These are phyloP conservation scores for Umbelopsis ramanniana DNA, from an alignment of 192 early-diverging fungal species.

Conservation along the genomic window DNA sequence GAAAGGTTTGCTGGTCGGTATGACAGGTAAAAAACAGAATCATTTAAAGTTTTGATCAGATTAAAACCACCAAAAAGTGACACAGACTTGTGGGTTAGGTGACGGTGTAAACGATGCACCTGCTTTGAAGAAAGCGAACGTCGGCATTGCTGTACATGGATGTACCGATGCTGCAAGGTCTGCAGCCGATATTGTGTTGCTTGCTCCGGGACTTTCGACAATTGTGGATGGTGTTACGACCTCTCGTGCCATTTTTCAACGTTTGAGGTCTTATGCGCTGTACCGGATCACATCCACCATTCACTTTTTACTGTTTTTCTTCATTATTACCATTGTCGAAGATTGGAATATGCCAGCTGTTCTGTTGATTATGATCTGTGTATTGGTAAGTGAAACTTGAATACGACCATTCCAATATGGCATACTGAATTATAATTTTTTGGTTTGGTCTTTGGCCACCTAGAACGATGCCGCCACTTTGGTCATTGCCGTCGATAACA, in stretches of 20 bases:
- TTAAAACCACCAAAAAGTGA: too few relatives aligned
- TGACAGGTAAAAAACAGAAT: constrained; percentile 82
- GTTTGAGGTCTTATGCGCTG: constrained; percentile 85
- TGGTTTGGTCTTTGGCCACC: not conserved
- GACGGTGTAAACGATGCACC: constrained; percentile 91
- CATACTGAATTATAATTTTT: not conserved
- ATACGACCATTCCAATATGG: not conserved
- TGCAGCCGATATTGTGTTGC: constrained; percentile 91
- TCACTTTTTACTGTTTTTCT: constrained; percentile 93
- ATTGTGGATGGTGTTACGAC: constrained; percentile 86
- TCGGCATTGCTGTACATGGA: constrained; percentile 92
- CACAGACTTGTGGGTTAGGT: not conserved
- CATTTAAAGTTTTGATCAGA: too few relatives aligned
- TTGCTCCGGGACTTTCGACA: constrained; percentile 81
- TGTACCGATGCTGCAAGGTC: constrained; percentile 92
- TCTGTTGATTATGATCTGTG: constrained; percentile 83
- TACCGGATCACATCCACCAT: constrained; percentile 92
- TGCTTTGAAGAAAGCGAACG: constrained; percentile 93
- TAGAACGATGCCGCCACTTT: constrained; percentile 82
- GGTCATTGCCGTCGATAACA: constrained; percentile 89
- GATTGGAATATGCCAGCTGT: constrained; percentile 78
- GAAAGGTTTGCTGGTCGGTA: constrained; percentile 75
- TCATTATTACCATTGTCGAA: constrained; percentile 79
- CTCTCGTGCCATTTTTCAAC: constrained; percentile 88
- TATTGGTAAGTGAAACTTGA: constrained; percentile 48